These are phyloP conservation scores for Chrysopogon serrulatus DNA, from an alignment of 176 grass and related monocot genomes.

Conservation along the genomic window DNA sequence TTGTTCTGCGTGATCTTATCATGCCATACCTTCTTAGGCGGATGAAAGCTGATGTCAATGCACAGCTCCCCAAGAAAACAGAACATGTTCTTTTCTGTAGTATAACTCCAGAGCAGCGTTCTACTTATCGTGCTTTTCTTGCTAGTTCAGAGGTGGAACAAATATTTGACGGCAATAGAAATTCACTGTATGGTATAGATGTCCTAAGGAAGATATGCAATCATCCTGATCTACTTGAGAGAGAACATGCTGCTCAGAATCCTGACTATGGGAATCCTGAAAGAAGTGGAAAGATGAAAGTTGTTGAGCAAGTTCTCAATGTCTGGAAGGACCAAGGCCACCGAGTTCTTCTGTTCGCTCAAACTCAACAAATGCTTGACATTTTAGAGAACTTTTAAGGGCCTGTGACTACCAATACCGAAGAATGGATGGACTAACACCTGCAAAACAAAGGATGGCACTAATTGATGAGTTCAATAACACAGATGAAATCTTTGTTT, in stretches of 20 bases:
- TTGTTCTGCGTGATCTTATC: slow-evolving; percentile 81
- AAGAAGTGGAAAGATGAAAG: slow-evolving; percentile 94
- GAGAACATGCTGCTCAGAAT: slow-evolving; percentile 68
- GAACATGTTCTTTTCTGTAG: slow-evolving; percentile 96
- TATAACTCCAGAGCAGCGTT: slow-evolving; percentile 61
- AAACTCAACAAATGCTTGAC: slow-evolving; percentile 97
- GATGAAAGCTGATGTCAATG: slow-evolving; percentile 97
- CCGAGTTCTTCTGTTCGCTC: slow-evolving; percentile 78
- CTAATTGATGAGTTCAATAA: slow-evolving; percentile 98
- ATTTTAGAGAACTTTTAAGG: slow-evolving; percentile 77
- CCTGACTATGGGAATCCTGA: slow-evolving; percentile 87
- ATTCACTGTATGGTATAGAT: slow-evolving; percentile 90
- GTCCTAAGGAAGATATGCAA: slow-evolving; percentile 90
- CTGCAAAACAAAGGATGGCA: slow-evolving; percentile 81
- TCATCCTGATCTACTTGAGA: slow-evolving; percentile 92
- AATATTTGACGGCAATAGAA: slow-evolving; percentile 92
- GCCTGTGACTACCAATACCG: slow-evolving; percentile 59
- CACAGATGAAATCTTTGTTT: slow-evolving; percentile 74
- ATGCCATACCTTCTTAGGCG: slow-evolving; percentile 95
- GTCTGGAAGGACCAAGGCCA: slow-evolving; percentile 95
- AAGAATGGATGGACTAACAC: slow-evolving; percentile 94
- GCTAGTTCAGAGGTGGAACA: slow-evolving; percentile 96
- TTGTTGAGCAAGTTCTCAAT: slow-evolving; percentile 74
- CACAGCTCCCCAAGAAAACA: slow-evolving; percentile 88
- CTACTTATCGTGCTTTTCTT: slow-evolving; percentile 78